Evolutionary conservation across 164 flowering plant genomes (phyloP), one percentile per base, ranked within the genome.

Genomic region (Chloranthus sessilifolius): DNA sequence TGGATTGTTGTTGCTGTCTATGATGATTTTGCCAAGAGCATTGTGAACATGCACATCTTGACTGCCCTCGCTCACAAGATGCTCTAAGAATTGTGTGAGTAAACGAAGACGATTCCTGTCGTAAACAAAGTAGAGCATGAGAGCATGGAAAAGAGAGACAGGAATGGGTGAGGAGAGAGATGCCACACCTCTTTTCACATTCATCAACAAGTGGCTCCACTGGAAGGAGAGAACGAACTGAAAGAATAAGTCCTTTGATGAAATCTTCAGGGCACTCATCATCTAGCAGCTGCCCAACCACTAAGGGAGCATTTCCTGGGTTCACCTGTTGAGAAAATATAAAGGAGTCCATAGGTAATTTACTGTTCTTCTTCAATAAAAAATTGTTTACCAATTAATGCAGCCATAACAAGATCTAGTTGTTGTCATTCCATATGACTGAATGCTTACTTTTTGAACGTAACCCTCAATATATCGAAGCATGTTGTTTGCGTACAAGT

Each of bases 181-280:
- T 35, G 61, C 2, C 39, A 29, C 9, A 91, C 99, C 99, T 89
- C 67, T 94, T 94, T 66, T 94, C 99, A 70, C 99, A 94, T 55
- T 89, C 96, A 24, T 84, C 99, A 49, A 86, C 96, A 52, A 94
- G 86, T 14, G 99, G 96, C 74, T 94, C 99, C 56, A 94, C 97
- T 3, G 99, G 99, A 62, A 94, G 97, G 62, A 94, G 78, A 25
- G 99, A 94, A 31, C 74, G 70, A 23, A 69, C 74, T 8, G 74
- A 69, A 31, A 69, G 66, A 55, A 69, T 69, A 26, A 94, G 77
- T 14, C 99, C 99, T 61, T 94, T 94, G 44, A 94, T 94, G 62
- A 94, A 94, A 77, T 94, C 99, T 73, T 94, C 99, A 49, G 97
- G 96, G 67, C 99, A 94, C 57, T 94, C 99, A 74, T 94, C 99